phyloP scores from a whole-genome alignment of 2,329 filamentous ascomycete species.

The Alternaria gaisen region DNA sequence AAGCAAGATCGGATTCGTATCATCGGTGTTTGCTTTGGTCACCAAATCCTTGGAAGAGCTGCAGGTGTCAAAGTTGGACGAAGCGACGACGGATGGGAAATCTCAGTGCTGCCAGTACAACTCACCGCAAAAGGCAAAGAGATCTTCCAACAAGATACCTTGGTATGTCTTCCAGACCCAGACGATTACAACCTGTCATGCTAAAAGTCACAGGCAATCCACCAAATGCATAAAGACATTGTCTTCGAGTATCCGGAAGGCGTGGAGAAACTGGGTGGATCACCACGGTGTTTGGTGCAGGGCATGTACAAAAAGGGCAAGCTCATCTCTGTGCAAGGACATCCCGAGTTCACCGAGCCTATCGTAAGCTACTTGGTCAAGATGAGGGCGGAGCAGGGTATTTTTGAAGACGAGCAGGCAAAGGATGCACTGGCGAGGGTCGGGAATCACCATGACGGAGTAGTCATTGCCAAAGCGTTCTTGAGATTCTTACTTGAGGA shows the following conservation, averaged over 20 bases:
- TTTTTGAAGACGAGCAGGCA: constrained; percentile 75
- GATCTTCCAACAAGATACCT: constrained; percentile 72
- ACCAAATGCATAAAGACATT: constrained; percentile 88
- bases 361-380: constrained; percentile 76
- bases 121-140: constrained; percentile 75
- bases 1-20: constrained; percentile 70
- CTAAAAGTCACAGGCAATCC: constrained; percentile 64
- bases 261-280: constrained; percentile 70
- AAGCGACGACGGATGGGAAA: constrained; percentile 79
- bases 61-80: constrained; percentile 72
- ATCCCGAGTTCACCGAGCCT: constrained; percentile 80
- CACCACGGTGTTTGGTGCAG: constrained; percentile 75
- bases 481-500: constrained; percentile 76
- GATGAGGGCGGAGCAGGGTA: constrained; percentile 69
- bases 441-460: constrained; percentile 76
- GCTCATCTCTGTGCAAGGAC: constrained; percentile 82
- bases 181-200: neutral
- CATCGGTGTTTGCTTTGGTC: constrained; percentile 87
- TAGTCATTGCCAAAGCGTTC: constrained; percentile 77
- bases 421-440: constrained; percentile 74
- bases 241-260: constrained; percentile 70
- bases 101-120: constrained; percentile 74
- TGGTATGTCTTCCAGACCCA: constrained; percentile 56
- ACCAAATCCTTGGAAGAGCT: constrained; percentile 82
- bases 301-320: constrained; percentile 75